phyloP scores from a whole-genome alignment of 768 basidiomycete species.

The Serendipita sp. region DNA sequence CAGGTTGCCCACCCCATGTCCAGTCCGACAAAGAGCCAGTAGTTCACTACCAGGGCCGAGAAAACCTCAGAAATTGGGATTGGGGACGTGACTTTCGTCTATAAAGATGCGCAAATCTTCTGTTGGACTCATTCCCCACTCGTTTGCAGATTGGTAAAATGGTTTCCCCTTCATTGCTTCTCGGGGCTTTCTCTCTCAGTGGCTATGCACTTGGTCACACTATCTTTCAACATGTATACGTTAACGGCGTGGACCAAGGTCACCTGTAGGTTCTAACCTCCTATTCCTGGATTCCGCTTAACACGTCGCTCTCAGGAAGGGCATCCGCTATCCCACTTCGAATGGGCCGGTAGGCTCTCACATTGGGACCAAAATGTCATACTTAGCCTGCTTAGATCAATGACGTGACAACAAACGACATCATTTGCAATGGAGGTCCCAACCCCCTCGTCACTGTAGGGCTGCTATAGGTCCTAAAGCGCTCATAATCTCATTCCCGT shows the following conservation, averaged over 20 bases:
- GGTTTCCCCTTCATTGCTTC: background rate
- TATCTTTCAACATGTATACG: slow-evolving; percentile 5
- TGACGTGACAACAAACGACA: slow-evolving; percentile 11
- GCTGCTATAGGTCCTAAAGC: background rate
- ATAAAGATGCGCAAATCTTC: too few species aligned
- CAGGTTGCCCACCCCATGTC: too few species aligned
- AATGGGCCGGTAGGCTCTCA: slow-evolving; percentile 7
- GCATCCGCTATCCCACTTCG: slow-evolving; percentile 8
- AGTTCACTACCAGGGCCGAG: too few species aligned
- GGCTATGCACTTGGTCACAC: slow-evolving; percentile 4
- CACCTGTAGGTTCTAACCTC: background rate
- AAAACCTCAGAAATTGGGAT: too few species aligned
- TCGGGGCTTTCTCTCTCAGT: background rate
- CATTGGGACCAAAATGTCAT: too few species aligned
- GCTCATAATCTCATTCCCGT: background rate
- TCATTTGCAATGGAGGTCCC: slow-evolving; percentile 12
- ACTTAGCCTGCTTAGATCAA: slow-evolving; percentile 4
- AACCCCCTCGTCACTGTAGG: slow-evolving; percentile 10
- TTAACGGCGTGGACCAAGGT: background rate
- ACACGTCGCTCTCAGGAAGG: background rate
- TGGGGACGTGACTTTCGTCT: too few species aligned
- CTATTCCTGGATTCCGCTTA: background rate
- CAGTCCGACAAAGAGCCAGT: too few species aligned
- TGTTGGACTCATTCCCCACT: too few species aligned
- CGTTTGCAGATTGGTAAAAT: background rate